A percentile compares a stretch with the other conserved stretches of the same genome.
These are phyloP conservation scores for Neurospora sublineolata DNA, from an alignment of 495 filamentous ascomycete species.

Conservation along the genomic window DNA sequence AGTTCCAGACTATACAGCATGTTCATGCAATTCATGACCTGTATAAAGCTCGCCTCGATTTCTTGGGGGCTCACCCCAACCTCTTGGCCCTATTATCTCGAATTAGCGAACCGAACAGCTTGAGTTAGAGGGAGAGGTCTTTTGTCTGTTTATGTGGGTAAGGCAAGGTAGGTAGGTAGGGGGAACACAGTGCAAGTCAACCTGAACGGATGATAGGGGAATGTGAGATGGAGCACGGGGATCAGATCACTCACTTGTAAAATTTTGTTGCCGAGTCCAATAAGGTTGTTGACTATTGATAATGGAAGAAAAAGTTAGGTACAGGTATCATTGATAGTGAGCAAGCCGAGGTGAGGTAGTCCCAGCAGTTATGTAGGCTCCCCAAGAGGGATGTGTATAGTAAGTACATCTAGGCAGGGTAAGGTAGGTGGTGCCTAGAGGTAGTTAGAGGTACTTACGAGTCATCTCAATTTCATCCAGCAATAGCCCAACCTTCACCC, in stretches of 20 bases:
- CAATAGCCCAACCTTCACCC: neutral
- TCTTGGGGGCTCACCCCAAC: neutral
- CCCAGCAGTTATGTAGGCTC: neutral
- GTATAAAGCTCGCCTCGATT: neutral
- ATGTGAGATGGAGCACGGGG: neutral
- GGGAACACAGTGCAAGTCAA: neutral
- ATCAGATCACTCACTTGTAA: neutral
- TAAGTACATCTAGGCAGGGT: neutral
- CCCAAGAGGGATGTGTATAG: neutral
- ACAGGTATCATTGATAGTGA: neutral
- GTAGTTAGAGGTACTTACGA: neutral
- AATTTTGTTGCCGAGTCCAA: neutral
- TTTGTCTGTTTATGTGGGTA: neutral
- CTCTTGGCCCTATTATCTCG: neutral
- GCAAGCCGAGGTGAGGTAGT: neutral
- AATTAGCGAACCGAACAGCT: neutral
- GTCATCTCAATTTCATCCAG: neutral
- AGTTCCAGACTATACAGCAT: neutral
- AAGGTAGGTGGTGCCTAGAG: neutral
- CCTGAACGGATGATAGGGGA: neutral
- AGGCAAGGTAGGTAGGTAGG: neutral
- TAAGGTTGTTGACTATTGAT: neutral
- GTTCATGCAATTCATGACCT: neutral
- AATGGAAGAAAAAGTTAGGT: neutral
- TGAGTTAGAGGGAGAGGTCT: neutral